Evolutionary conservation across 2,329 filamentous ascomycete species (phyloP), one percentile per base, ranked within the genome.

Genomic region (Tolypocladium ophioglossoides): DNA sequence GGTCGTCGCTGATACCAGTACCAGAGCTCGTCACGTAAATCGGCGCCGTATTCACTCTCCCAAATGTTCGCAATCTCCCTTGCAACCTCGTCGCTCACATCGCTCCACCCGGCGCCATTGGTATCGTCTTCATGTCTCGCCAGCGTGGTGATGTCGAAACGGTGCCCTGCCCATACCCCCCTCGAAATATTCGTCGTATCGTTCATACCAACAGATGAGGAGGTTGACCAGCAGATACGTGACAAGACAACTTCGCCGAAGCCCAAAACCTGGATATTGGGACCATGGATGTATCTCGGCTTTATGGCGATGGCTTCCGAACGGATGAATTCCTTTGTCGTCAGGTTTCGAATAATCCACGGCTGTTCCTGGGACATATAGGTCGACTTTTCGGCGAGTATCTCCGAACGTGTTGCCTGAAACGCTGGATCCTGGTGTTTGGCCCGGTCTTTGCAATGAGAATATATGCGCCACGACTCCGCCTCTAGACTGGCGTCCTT

Each of bases 321-420:
- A 20, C 57, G 57, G 38, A 58, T 55, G 39, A 57, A 51, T 8
- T 58, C 27, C 20, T 34, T 54, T 9, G 48, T 52, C 2, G 55
- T 55, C 12, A 55, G 11, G 24, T 57, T 55, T 38, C 55, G 57
- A 30, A 57, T 55, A 50, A 57, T 57, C 55, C 53, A 57, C 11
- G 32, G 38, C 20, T 52, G 40, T n/a, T 57, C 39, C 11, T 11
- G 11, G 32, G 32, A 11, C 11, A 34, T 1, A 11, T 34, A 34
- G 11, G 11, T 14, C 11, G 11, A 12, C 11, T 34, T 5, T 5
- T 11, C 14, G 32, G 14, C 32, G 11, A 1, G 2, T 5, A 34
- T 34, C 32, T 34, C 32, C 11, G 32, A 34, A 34, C 32, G 32
- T 34, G 10, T 34, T 14, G 32, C 11, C 11, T 5, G 11, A 34